phyloP scores from a whole-genome alignment of 1,139 yeast species.

The Candida tetrigidarum region DNA sequence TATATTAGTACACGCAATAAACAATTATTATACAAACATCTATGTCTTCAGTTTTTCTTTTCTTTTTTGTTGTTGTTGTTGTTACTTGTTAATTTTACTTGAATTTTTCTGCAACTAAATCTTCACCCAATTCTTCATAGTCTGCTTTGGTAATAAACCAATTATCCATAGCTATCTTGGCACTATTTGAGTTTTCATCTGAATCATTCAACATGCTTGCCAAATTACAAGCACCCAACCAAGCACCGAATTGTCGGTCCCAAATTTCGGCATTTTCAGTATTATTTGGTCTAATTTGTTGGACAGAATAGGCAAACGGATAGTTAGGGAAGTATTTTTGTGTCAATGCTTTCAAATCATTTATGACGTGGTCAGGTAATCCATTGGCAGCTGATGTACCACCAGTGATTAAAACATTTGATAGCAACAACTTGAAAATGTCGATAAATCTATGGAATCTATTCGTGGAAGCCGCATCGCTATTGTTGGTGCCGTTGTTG shows the following conservation, averaged over 20 bases:
- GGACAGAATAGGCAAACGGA: slow-evolving; percentile 29
- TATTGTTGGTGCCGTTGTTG: slow-evolving; percentile 13
- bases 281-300: slow-evolving; percentile 19
- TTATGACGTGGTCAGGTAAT: slow-evolving; percentile 61
- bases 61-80: not conserved
- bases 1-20: slow-evolving; percentile 5
- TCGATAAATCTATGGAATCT: slow-evolving; percentile 44
- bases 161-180: slow-evolving; percentile 50
- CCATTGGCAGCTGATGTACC: slow-evolving; percentile 64
- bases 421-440: slow-evolving; percentile 45
- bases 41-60: not conserved
- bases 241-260: slow-evolving; percentile 61
- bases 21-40: not conserved
- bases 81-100: slow-evolving; percentile 23
- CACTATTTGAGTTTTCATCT: slow-evolving; percentile 39
- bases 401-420: slow-evolving; percentile 72
- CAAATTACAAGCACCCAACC: slow-evolving; percentile 72
- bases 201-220: slow-evolving; percentile 54
- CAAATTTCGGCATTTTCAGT: slow-evolving; percentile 38
- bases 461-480: slow-evolving; percentile 26
- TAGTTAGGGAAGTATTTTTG: slow-evolving; percentile 55
- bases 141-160: slow-evolving; percentile 62
- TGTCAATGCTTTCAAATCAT: slow-evolving; percentile 55
- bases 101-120: slow-evolving; percentile 57
- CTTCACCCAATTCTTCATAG: slow-evolving; percentile 64